Base-by-base conservation (phyloP, 2,329 filamentous ascomycete genomes). In the Colletotrichum nymphaeae region DNA sequence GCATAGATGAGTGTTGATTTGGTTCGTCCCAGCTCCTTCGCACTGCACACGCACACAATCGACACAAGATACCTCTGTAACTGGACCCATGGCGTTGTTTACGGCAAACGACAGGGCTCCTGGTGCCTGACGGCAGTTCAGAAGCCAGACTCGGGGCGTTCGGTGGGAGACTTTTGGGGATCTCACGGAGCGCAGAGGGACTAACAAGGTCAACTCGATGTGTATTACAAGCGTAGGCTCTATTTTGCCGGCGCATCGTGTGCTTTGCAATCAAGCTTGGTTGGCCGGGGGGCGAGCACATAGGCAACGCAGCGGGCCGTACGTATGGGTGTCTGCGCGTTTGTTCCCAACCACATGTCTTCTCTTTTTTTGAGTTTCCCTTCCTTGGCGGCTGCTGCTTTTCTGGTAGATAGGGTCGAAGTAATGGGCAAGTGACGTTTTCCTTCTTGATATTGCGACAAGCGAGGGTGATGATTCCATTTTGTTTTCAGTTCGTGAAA, bases 1-100 rank as follows among this genome's bases (percentile, higher is more conserved):
- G 73, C 66, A 75, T 74, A 74, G 72, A 74, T 63, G 72, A 74
- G 72, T 72, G 72, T 74, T 74, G 63, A 63, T 74, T 74, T 72
- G 72, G 68, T 46, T 74, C 63, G 68, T 57, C 56, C 46, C 68
- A 63, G 68, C 62, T 74, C 30, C 63, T 52, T 60, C 67, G 42
- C 66, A 58, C 62, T 53, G 60, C 72, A 67, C 68, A 72, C 68
- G 57, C 62, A 74, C 64, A 49, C 42, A 56, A 63, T 65, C 67
- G 55, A 65, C 70, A 69, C 67, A 52, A 70, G 66, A 73, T 73
- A 73, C 67, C 59, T 73, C 67, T 73, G 70, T 70, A 70, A 73
- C 64, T 67, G 70, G 70, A 73, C 66, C 30, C 46, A 69, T 55
- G 67, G 60, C 55, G 55, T 60, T 73, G 67, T 59, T 62, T 35